A percentile compares a stretch with the other conserved stretches of the same genome.
phyloP scores from a whole-genome alignment of 2,329 filamentous ascomycete species.

The Diplodia seriata region DNA sequence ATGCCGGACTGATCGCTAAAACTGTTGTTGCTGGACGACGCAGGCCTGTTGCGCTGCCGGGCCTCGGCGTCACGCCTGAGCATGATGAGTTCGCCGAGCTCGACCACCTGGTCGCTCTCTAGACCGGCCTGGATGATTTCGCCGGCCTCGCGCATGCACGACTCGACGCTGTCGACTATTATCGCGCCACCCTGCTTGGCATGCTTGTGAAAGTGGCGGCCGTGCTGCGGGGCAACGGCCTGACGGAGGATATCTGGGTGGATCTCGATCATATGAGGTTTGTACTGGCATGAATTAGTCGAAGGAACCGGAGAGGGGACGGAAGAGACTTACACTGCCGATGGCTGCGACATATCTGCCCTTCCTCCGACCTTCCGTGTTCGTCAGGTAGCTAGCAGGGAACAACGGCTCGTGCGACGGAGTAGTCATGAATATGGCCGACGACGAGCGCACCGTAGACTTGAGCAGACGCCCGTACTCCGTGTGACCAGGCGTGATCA shows the following conservation, averaged over 20 bases:
- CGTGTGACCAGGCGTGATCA: slow-evolving; percentile 72
- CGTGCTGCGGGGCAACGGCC: slow-evolving; percentile 61
- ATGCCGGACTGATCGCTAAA: slow-evolving; percentile 39
- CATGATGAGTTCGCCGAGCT: slow-evolving; percentile 82
- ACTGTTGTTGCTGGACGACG: slow-evolving; percentile 23
- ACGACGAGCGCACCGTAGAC: slow-evolving; percentile 72
- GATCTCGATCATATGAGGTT: slow-evolving; percentile 80
- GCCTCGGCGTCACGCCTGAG: slow-evolving; percentile 61
- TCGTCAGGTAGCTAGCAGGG: slow-evolving; percentile 74
- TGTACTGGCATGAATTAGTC: slow-evolving; percentile 51
- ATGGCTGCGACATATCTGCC: slow-evolving; percentile 75
- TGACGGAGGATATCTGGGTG: slow-evolving; percentile 77
- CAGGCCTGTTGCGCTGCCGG: slow-evolving; percentile 38
- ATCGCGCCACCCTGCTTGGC: slow-evolving; percentile 65
- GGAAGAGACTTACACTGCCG: slow-evolving; percentile 56
- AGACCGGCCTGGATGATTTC: slow-evolving; percentile 83
- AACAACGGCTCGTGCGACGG: slow-evolving; percentile 78
- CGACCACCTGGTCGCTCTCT: slow-evolving; percentile 76
- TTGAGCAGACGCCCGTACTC: slow-evolving; percentile 73
- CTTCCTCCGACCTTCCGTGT: slow-evolving; percentile 71
- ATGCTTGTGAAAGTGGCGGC: slow-evolving; percentile 71
- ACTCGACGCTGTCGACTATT: slow-evolving; percentile 73
- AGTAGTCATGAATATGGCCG: slow-evolving; percentile 89
- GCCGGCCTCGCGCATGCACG: slow-evolving; percentile 81
- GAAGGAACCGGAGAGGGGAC: background rate